Evolutionary conservation across 2,329 filamentous ascomycete genomes (phyloP), one percentile per base, ranked within the genome.

Genomic region (Colletotrichum sp.): DNA sequence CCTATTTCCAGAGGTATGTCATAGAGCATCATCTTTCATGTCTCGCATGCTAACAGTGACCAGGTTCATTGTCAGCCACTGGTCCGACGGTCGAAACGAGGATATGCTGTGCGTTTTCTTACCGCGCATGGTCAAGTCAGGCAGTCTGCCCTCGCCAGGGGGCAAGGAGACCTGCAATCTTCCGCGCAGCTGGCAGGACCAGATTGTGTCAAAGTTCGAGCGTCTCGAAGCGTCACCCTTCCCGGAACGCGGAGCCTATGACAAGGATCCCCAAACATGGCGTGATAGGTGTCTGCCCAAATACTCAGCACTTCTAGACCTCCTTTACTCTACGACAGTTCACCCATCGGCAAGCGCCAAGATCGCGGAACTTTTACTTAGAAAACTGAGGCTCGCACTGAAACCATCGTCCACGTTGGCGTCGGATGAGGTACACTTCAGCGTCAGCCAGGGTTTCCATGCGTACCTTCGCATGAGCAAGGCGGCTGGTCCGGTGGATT

Each of bases 11-110:
- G 83, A 95, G 92, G 91, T 95, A 85, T 83, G 86, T 49, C 18
- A n/a, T 34, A 10, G 32, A 32, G 30, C 49, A n/a, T 10, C n/a
- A n/a, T 62, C 12, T 10, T 28, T 44, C 52, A 62, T 18, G 59
- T 55, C 30, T 3, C 21, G 28, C 16, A 34, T 68, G 63, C 80
- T 84, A 72, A 84, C 68, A 32, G 36, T 13, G 67, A 62, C 7
- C 76, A 95, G 94, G 81, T 98, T 97, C 80, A 89, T 98, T 77
- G 87, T 92, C 36, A 89, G 89, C 8, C 92, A 95, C 79, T 98
- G 95, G 95, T 91, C 92, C 5, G 90, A 92, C 78, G 87, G 86
- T 78, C 82, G 88, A 81, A 89, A 95, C 68, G 93, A 95, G 82
- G 90, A 93, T 78, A 89, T 93, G 77, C 86, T 96, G 18, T 95